Evolutionary conservation across 2,329 filamentous ascomycete genomes (phyloP).

Genomic region (Zymoseptoria crescenta): DNA sequence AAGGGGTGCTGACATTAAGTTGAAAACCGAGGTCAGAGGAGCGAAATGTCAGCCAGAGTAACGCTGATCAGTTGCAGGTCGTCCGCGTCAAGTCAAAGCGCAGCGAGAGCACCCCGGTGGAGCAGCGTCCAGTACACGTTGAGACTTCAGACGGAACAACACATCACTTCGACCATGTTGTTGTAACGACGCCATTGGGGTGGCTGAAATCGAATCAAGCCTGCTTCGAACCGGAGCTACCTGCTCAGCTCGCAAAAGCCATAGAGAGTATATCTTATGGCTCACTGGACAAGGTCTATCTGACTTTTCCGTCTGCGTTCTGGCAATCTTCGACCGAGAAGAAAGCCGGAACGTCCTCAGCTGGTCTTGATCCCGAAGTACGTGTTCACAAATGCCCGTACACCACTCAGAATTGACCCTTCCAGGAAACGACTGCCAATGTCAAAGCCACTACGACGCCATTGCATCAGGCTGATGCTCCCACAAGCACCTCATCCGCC

Average conservation of each 20-base stretch:
- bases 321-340: conserved; percentile 43
- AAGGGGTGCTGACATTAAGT: conserved; percentile 48
- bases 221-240: conserved; percentile 54
- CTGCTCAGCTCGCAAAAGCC: conserved; percentile 49
- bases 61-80: neutral
- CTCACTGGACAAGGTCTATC: conserved; percentile 59
- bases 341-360: neutral
- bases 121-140: conserved; percentile 25
- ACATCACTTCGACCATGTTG: conserved; percentile 57
- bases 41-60: neutral
- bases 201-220: conserved; percentile 55
- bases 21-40: conserved; percentile 33
- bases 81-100: neutral
- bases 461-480: conserved; percentile 22
- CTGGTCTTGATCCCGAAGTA: neutral
- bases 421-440: conserved; percentile 26
- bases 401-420: neutral
- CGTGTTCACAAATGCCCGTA: neutral
- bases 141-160: conserved; percentile 39
- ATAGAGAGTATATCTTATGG: conserved; percentile 62
- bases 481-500: conserved; percentile 4
- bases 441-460: conserved; percentile 32
- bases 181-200: conserved; percentile 61
- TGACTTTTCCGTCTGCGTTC: conserved; percentile 65
- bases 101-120: neutral